These are phyloP conservation scores for Vaccinium myrtillus DNA, from an alignment of 148 eudicot species.

Conservation along the genomic window DNA sequence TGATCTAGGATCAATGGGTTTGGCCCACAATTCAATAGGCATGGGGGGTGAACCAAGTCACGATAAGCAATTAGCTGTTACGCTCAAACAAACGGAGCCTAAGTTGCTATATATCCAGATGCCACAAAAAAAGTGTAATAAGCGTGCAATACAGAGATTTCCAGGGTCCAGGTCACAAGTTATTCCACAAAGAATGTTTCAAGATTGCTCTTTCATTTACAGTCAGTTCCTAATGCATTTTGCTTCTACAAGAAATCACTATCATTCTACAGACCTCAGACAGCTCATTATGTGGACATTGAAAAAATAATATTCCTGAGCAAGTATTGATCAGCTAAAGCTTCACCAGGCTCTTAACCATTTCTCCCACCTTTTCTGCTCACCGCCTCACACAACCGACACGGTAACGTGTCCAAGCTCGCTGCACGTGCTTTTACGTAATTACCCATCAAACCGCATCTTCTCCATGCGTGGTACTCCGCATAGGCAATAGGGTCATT, in stretches of 20 bases:
- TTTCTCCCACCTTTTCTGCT: constrained; percentile 72
- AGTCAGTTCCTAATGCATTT: neutral
- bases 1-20: too few relatives aligned
- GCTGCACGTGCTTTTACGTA: constrained; percentile 64
- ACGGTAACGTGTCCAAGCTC: constrained; percentile 87
- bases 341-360: constrained; percentile 40
- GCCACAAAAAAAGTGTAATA: neutral
- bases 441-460: constrained; percentile 86
- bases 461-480: constrained; percentile 97
- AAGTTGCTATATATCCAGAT: too few relatives aligned
- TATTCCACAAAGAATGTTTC: neutral
- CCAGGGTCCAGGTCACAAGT: neutral
- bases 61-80: too few relatives aligned
- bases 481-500: constrained; percentile 82
- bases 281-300: neutral
- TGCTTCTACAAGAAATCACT: constrained; percentile 1
- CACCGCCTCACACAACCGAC: constrained; percentile 79
- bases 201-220: neutral
- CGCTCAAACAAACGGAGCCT: too few relatives aligned
- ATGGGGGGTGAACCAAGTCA: too few relatives aligned
- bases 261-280: neutral
- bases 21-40: too few relatives aligned
- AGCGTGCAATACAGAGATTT: neutral
- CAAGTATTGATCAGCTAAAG: neutral
- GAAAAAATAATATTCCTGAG: neutral